A percentile compares a stretch with the other conserved stretches of the same genome.
phyloP scores from a whole-genome alignment of 352 stramenopile species.

The Phytophthora tubulina region DNA sequence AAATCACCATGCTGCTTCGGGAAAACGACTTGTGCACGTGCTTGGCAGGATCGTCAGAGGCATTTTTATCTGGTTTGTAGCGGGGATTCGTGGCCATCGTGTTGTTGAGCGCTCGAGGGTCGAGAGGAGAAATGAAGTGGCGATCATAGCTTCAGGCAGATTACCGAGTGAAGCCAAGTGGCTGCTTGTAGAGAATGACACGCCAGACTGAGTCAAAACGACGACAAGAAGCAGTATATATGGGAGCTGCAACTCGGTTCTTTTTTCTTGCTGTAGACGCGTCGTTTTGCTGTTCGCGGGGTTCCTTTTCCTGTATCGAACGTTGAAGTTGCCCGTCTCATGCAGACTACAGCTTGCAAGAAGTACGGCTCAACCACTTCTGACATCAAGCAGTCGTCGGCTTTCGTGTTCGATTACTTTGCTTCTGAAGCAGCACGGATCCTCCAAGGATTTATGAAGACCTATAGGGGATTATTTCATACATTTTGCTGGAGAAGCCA shows the following conservation, averaged over 20 bases:
- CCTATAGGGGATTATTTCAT: no score
- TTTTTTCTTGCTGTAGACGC: constrained; percentile 14
- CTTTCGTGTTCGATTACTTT: no score
- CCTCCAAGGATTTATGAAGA: no score
- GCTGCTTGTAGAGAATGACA: background rate
- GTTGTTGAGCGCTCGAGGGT: no score
- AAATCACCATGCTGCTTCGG: constrained; percentile 4
- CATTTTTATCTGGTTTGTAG: background rate
- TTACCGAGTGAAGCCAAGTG: background rate
- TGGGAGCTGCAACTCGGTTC: constrained; percentile 5
- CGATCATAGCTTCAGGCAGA: background rate
- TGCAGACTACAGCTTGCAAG: background rate
- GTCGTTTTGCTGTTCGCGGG: constrained; percentile 15
- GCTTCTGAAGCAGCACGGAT: no score
- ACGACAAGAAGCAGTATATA: background rate
- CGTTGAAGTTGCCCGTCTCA: constrained; percentile 4
- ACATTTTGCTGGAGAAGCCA: no score
- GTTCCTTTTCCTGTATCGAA: constrained; percentile 3
- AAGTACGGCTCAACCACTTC: no score
- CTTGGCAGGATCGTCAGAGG: background rate
- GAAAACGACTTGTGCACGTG: background rate
- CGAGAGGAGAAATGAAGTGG: constrained; percentile 1
- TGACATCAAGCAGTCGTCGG: no score
- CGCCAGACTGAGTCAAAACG: background rate
- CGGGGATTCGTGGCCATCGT: background rate